Evolutionary conservation across 768 basidiomycete species (phyloP).

Genomic region (Cystobasidium onofrii): DNA sequence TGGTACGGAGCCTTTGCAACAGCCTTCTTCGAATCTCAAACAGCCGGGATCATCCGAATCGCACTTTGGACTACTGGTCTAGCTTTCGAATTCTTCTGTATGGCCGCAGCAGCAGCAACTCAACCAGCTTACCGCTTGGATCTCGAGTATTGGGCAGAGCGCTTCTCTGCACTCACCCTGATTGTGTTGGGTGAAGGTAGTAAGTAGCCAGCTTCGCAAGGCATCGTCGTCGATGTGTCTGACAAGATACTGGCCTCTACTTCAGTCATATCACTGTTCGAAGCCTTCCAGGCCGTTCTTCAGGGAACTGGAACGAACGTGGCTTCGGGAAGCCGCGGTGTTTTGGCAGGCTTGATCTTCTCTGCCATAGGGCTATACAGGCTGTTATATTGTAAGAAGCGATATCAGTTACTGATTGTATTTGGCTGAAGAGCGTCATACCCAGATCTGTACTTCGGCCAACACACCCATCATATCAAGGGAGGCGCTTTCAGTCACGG

Average conservation of each 20-base stretch:
- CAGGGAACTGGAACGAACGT: background rate
- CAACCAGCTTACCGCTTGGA: background rate
- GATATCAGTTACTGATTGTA: background rate
- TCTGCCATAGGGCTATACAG: background rate
- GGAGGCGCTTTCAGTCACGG: background rate
- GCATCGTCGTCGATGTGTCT: too few species aligned
- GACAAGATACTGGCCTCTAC: background rate
- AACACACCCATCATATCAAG: background rate
- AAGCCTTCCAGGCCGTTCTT: conserved; percentile 1
- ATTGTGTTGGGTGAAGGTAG: conserved; percentile 16
- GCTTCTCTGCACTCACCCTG: conserved; percentile 21
- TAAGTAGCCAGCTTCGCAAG: background rate
- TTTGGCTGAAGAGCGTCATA: background rate
- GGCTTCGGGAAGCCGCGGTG: background rate
- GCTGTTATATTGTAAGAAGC: background rate
- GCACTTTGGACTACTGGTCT: background rate
- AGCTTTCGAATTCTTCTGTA: conserved; percentile 6
- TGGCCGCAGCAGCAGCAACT: background rate
- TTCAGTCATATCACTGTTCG: background rate
- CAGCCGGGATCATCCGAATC: background rate
- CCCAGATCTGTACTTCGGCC: conserved; percentile 10
- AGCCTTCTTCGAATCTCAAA: background rate
- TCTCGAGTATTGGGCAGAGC: conserved; percentile 19
- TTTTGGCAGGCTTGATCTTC: background rate
- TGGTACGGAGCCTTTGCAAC: conserved; percentile 1